These are phyloP conservation scores for carrot (Daucus carota) DNA, from an alignment of 129 eudicot species.

Conservation along the genomic window DNA sequence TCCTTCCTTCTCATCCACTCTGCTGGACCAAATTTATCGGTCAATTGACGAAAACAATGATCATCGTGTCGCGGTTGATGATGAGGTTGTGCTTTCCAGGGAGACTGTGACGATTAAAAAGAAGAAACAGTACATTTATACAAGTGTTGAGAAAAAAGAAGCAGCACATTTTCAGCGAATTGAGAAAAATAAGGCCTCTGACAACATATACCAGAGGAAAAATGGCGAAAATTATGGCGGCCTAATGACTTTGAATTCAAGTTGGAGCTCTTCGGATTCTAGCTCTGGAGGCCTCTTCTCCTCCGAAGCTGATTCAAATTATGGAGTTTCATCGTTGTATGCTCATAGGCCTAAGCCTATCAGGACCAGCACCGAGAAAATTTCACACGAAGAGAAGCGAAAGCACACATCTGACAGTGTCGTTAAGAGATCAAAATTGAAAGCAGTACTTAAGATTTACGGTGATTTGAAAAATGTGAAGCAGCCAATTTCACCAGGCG, in stretches of 20 bases:
- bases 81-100: constrained; percentile 1
- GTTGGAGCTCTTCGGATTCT: constrained; percentile 12
- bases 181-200: background rate
- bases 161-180: background rate
- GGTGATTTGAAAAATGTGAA: constrained; percentile 56
- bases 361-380: constrained; percentile 30
- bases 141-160: background rate
- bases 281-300: constrained; percentile 1
- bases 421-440: constrained; percentile 42
- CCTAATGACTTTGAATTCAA: background rate
- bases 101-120: background rate
- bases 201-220: background rate
- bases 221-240: background rate
- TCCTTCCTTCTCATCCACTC: constrained; percentile 9
- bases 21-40: background rate
- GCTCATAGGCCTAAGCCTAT: constrained; percentile 43
- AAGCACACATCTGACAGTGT: constrained; percentile 40
- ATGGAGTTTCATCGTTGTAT: background rate
- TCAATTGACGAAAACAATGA: background rate
- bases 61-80: background rate
- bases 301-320: background rate
- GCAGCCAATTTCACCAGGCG: constrained; percentile 81
- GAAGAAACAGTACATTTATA: background rate
- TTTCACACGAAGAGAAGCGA: background rate
- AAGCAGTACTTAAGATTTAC: constrained; percentile 78